A percentile compares a stretch with the other conserved stretches of the same genome.
Conservation (phyloP, 768 basidiomycete species). For the Lactarius indigo region DNA sequence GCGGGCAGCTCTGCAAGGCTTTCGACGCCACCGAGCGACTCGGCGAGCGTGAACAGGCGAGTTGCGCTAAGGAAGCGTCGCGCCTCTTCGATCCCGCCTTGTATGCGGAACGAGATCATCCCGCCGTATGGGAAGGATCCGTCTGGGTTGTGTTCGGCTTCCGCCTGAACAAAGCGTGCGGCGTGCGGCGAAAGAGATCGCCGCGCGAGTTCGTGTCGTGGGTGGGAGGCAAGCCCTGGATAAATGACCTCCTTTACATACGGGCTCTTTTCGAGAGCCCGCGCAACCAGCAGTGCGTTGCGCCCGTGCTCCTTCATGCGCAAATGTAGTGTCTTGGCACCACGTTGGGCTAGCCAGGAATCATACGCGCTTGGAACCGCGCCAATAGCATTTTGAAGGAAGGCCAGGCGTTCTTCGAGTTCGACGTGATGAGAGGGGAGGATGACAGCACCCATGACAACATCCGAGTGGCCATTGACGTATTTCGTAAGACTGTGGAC, state of each 20-base stretch:
- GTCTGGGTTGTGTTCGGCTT: slow-evolving; percentile 31
- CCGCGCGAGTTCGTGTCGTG: slow-evolving; percentile 63
- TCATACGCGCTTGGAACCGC: slow-evolving; percentile 85
- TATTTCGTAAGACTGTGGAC: slow-evolving; percentile 87
- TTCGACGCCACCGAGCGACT: slow-evolving; percentile 91
- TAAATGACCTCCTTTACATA: slow-evolving; percentile 83
- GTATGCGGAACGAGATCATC: slow-evolving; percentile 75
- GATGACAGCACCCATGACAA: slow-evolving; percentile 83
- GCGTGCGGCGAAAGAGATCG: slow-evolving; percentile 66
- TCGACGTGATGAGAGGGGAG: slow-evolving; percentile 53
- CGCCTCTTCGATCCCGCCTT: slow-evolving; percentile 50
- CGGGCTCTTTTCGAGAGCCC: slow-evolving; percentile 48
- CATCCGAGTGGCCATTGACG: slow-evolving; percentile 91
- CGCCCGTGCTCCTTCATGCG: slow-evolving; percentile 84
- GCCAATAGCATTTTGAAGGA: slow-evolving; percentile 87
- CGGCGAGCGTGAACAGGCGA: slow-evolving; percentile 75
- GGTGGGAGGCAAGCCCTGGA: slow-evolving; percentile 71
- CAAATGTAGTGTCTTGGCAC: slow-evolving; percentile 86
- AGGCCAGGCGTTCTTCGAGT: slow-evolving; percentile 59
- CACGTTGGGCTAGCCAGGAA: slow-evolving; percentile 85
- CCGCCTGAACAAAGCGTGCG: slow-evolving; percentile 50
- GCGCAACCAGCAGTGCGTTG: slow-evolving; percentile 77
- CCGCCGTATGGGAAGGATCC: slow-evolving; percentile 85
- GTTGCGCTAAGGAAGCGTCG: slow-evolving; percentile 64
- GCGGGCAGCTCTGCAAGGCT: slow-evolving; percentile 84